A percentile compares a stretch with the other conserved stretches of the same genome.
Evolutionary conservation across 495 filamentous ascomycete species (phyloP).

Genomic region (Aspergillus nanangensis): DNA sequence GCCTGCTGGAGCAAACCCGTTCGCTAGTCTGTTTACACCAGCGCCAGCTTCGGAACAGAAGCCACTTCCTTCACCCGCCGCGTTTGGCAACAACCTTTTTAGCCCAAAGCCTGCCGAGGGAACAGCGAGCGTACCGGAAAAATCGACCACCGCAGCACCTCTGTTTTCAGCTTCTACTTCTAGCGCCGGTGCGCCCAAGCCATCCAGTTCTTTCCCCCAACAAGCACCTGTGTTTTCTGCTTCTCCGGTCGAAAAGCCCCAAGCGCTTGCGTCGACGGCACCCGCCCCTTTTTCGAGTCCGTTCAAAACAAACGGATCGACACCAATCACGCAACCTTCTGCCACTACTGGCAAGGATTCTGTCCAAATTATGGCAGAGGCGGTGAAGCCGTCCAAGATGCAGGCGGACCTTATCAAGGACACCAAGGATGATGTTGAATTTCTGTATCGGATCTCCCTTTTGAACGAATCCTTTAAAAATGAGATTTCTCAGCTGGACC

Average conservation of each 20-base stretch:
- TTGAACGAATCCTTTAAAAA: slow-evolving; percentile 32
- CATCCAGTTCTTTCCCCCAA: slow-evolving; percentile 7
- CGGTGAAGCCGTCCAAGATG: slow-evolving; percentile 14
- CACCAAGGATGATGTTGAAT: slow-evolving; percentile 15
- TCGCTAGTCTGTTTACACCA: slow-evolving; percentile 26
- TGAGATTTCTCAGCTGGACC: slow-evolving; percentile 23
- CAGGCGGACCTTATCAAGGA: slow-evolving; percentile 12
- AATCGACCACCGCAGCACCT: slow-evolving; percentile 4
- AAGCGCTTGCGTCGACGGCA: slow-evolving; percentile 1
- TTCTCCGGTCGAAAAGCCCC: slow-evolving; percentile 6
- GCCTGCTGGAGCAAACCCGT: slow-evolving; percentile 14
- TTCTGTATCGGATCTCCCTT: slow-evolving; percentile 21
- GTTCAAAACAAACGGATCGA: slow-evolving; percentile 10
- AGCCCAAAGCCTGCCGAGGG: slow-evolving; percentile 7
- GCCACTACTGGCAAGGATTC: neutral
- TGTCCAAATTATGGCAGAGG: slow-evolving; percentile 7
- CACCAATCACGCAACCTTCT: neutral
- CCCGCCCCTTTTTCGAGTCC: slow-evolving; percentile 4
- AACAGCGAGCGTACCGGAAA: slow-evolving; percentile 11
- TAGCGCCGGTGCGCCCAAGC: neutral
- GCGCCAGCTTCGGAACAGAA: slow-evolving; percentile 7
- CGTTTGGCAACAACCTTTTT: slow-evolving; percentile 15
- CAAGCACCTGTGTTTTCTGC: slow-evolving; percentile 10
- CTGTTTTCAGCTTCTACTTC: slow-evolving; percentile 5
- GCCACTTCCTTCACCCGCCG: slow-evolving; percentile 8